These are phyloP conservation scores for Antitrichia curtipendula DNA, from an alignment of 225 moss, liverwort and hornwort species.

Conservation along the genomic window DNA sequence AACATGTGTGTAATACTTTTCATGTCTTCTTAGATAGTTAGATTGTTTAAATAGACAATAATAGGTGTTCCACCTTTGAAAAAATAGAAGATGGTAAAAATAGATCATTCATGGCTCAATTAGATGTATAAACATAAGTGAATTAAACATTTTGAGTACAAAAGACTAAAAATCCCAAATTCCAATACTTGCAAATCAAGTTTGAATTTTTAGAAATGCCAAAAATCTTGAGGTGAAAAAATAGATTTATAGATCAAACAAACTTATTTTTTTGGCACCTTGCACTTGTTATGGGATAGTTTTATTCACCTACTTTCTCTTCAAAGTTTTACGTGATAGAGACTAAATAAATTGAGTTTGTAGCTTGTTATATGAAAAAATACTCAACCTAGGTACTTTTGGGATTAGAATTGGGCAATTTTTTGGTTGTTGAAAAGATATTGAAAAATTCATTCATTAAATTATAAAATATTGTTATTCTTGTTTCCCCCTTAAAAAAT, in stretches of 20 bases:
- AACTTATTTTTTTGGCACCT: not conserved
- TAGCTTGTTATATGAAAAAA: not conserved
- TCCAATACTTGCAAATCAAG: not conserved
- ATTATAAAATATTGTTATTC: not conserved
- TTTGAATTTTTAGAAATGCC: not conserved
- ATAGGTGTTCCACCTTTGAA: fast-evolving
- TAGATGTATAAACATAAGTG: not conserved
- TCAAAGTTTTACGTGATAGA: not conserved
- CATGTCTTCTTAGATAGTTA: not conserved
- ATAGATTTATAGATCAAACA: not conserved
- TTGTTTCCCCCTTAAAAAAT: fast-evolving
- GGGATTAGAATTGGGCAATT: not conserved
- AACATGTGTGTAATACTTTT: not conserved
- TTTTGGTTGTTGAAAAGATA: not conserved
- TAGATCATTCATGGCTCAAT: not conserved
- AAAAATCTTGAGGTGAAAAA: not conserved
- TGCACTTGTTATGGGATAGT: not conserved
- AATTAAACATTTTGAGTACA: fast-evolving
- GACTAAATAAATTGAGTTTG: not conserved
- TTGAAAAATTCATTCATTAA: not conserved
- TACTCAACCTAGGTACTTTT: fast-evolving
- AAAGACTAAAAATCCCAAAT: fast-evolving
- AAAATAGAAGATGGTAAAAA: fast-evolving
- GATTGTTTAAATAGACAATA: too few species aligned
- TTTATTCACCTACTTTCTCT: not conserved